Base-by-base conservation (phyloP, 2,329 filamentous ascomycete genomes). In the Paecilomyces variotii region DNA sequence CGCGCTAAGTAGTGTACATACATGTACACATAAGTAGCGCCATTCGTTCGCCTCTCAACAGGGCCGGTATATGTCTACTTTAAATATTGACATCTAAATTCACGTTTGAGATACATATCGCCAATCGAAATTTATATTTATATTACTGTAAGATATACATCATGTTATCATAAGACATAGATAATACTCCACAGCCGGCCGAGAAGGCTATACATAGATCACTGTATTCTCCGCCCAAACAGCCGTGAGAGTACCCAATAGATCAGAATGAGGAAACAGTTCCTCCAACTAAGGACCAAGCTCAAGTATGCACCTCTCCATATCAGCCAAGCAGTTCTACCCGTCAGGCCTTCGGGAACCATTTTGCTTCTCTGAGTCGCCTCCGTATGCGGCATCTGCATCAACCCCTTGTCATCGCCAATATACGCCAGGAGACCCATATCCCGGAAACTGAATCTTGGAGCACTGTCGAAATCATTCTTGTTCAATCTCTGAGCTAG, bases 401-500 rank as follows among this genome's bases (percentile, higher is more conserved):
- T 71, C 26, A 83, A 70, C 0, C 79, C 81, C 39, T 78, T 80
- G 70, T 76, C 79, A 28, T 77, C 78, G 2, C 81, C 81, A 14
- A 83, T 71, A 56, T 83, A 83, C 0, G 81, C 80, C 72, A 84
- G 75, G 7, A 81, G 75, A 3, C 80, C 81, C 25, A 82, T 63
- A 59, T 83, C 78, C 59, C 76, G 77, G 68, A 77, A 83, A 9
- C 72, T 74, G 68, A 83, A 83, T 26, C 70, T 64, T 1, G 63
- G 32, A 9, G 49, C 39, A 35, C 35, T 53, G 61, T 56, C 61
- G 32, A 62, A 61, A 39, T 79, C 72, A 24, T 68, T 68, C 55
- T 77, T 76, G 65, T 82, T 82, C 35, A 82, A 66, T 2, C 74
- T 72, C 60, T 79, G 80, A 0, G 77, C 77, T 0, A 83, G 72